Base-by-base conservation (phyloP, 75 land plant species). In the Pinus albicaulis region DNA sequence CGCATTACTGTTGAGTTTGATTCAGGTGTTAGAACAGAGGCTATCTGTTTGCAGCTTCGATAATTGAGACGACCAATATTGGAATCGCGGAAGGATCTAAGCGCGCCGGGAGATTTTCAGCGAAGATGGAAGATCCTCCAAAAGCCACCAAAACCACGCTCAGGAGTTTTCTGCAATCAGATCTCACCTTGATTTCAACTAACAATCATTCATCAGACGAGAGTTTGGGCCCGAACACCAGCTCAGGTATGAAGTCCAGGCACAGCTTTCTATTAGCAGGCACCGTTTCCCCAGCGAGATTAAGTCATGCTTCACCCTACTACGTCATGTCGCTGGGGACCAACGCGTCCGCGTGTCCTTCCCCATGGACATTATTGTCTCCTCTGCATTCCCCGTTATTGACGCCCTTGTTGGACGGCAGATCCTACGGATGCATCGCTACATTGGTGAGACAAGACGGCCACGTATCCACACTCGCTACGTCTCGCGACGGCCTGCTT, bases 401-500 rank as follows among this genome's bases (percentile, higher is more conserved):
- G 65, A 57, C 34, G 61, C 83, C 44, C 70, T 70, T 44, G 76
- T 59, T 55, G 63, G 72, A 66, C 8, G 23, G 44, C 7, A 28
- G 44, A 7, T 66, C 70, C 7, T 69, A 59, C 52, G 58, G 85
- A 74, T 79, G 84, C 53, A 75, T 80, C 55, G 83, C 84, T 4
- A 82, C 84, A 25, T 81, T 82, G 15, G 79, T 76, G 20, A 78
- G 91, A 17, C 82, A 88, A 56, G 86, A 87, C 23, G 90, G 92
- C 19, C 86, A 90, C 74, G 78, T 93, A 48, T 94, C 89, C 64
- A 92, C 98, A n/a, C 80, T 95, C 17, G 96, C 93, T 22, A 57
- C 77, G 38, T 44, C 75, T 44, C 87, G 80, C 20, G 86, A 87
- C 61, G 76, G 65, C 14, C 73, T 92, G 36, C 79, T 92, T 20